These are phyloP conservation scores for Adansonia rubrostipa DNA, from an alignment of 441 rosid genomes.

Conservation along the genomic window DNA sequence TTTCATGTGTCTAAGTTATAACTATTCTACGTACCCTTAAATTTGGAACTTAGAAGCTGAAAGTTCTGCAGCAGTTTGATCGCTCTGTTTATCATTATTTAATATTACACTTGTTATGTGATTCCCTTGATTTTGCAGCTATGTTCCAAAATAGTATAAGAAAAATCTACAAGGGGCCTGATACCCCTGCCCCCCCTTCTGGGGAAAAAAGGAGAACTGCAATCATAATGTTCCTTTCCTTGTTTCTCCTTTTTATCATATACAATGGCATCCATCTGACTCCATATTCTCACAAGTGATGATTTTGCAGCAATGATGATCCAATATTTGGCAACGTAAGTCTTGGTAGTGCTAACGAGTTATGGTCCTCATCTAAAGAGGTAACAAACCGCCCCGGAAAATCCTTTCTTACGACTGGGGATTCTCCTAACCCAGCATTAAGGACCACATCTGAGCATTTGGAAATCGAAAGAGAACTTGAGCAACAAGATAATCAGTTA, in stretches of 20 bases:
- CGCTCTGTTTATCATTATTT: background rate
- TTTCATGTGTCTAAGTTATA: background rate
- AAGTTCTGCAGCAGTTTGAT: conserved; percentile 7
- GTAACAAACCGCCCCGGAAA: conserved; percentile 52
- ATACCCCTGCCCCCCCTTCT: background rate
- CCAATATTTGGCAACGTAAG: conserved; percentile 76
- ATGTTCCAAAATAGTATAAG: background rate
- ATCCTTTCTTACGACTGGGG: conserved; percentile 53
- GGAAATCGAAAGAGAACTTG: conserved; percentile 55
- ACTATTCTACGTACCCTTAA: background rate
- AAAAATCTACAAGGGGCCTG: background rate
- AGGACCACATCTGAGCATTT: conserved; percentile 41
- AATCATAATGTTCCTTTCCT: conserved; percentile 1
- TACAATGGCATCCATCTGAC: conserved; percentile 51
- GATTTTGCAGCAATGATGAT: conserved; percentile 94
- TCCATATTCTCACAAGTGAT: conserved; percentile 87
- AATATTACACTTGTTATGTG: background rate
- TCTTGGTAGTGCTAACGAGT: conserved; percentile 68
- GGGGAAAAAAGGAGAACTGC: background rate
- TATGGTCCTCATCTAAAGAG: conserved; percentile 83
- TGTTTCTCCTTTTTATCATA: conserved; percentile 18
- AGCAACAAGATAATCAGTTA: conserved; percentile 50
- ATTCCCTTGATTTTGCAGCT: background rate
- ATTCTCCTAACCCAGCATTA: conserved; percentile 51
- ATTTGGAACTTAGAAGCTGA: conserved; percentile 11